Conservation (phyloP, 192 early-diverging fungal species). For the Rhizophagus clarus region DNA sequence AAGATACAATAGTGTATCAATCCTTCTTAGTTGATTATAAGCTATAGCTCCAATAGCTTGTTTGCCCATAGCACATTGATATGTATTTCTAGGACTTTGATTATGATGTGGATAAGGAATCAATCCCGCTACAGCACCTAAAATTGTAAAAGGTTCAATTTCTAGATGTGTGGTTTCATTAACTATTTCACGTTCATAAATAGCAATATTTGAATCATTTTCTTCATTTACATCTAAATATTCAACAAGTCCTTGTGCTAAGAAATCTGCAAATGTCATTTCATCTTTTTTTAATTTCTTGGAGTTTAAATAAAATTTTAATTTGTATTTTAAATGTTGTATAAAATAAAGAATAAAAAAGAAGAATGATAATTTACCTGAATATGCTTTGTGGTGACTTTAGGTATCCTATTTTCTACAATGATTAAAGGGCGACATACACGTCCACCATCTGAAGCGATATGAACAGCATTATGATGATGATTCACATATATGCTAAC, state of each 20-base stretch:
- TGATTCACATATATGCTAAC: constrained; percentile 88
- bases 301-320: not conserved
- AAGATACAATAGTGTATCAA: constrained; percentile 93
- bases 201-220: constrained; percentile 92
- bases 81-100: constrained; percentile 97
- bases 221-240: constrained; percentile 98
- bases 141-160: constrained; percentile 93
- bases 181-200: constrained; percentile 84
- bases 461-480: constrained; percentile 83
- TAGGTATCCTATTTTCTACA: constrained; percentile 76
- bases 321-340: not conserved
- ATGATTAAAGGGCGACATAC: constrained; percentile 97
- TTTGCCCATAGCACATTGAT: constrained; percentile 99
- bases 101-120: constrained; percentile 99
- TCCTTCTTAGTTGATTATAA: constrained; percentile 92
- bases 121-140: constrained; percentile 96
- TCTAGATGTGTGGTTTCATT: constrained; percentile 92
- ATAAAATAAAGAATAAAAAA: not conserved
- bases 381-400: constrained; percentile 68
- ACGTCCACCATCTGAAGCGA: constrained; percentile 92
- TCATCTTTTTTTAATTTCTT: constrained; percentile 54
- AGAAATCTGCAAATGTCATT: constrained; percentile 88
- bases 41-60: constrained; percentile 98
- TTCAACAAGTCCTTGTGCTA: constrained; percentile 87
- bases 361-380: constrained; percentile 41